phyloP scores from a whole-genome alignment of 305 asterid species.

The Fraxinus paxiana region DNA sequence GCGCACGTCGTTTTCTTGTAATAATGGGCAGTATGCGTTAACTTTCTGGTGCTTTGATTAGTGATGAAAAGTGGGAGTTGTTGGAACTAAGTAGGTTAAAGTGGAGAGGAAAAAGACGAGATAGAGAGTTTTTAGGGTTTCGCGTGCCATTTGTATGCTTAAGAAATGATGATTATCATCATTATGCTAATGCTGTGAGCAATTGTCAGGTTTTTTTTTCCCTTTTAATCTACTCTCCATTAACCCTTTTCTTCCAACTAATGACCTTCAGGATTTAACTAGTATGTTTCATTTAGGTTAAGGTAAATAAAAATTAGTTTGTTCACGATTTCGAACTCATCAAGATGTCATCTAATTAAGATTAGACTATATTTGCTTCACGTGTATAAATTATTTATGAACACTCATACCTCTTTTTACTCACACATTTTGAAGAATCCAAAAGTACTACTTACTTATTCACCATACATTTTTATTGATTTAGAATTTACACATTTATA shows the following conservation, averaged over 20 bases:
- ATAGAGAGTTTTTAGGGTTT: slow-evolving; percentile 20
- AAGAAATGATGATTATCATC: not conserved
- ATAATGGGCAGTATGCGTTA: not conserved
- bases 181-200: not conserved
- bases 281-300: too few species aligned
- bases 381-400: not conserved
- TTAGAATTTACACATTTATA: too few species aligned
- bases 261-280: not conserved
- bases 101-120: slow-evolving; percentile 15
- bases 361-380: not conserved
- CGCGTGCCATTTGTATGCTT: slow-evolving; percentile 18
- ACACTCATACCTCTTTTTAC: not conserved
- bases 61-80: slow-evolving; percentile 1
- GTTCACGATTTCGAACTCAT: not conserved
- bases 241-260: not conserved
- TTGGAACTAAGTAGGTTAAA: slow-evolving; percentile 13
- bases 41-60: slow-evolving; percentile 3
- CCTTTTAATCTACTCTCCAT: not conserved
- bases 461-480: not conserved
- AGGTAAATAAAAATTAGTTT: too few species aligned
- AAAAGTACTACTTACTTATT: not conserved
- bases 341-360: not conserved
- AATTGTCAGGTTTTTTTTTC: not conserved
- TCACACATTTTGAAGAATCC: not conserved
- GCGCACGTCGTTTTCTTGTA: slow-evolving; percentile 5